A percentile compares a stretch with the other conserved stretches of the same genome.
phyloP scores from a whole-genome alignment of 2,329 filamentous ascomycete genomes.

The Trichoderma endophyticum region DNA sequence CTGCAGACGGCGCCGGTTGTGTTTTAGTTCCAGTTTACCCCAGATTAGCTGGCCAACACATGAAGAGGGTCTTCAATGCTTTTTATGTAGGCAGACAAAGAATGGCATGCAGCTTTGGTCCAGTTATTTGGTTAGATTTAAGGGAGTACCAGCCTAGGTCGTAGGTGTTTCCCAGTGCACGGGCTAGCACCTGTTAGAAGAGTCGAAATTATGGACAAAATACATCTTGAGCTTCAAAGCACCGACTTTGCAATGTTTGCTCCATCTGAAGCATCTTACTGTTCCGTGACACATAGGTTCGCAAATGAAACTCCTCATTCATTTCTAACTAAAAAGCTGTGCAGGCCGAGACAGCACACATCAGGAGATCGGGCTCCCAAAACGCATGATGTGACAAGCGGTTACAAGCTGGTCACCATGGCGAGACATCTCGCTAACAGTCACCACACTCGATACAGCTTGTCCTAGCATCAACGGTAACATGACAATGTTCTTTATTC shows the following conservation, averaged over 20 bases:
- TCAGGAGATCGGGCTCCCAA: neutral
- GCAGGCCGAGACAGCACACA: neutral
- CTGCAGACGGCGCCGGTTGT: neutral
- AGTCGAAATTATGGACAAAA: neutral
- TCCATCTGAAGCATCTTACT: neutral
- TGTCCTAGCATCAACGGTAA: neutral
- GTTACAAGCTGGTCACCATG: neutral
- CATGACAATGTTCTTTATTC: neutral
- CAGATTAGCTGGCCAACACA: neutral
- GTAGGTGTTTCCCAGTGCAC: neutral
- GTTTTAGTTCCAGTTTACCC: slow-evolving; percentile 6
- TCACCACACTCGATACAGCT: neutral
- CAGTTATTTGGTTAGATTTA: neutral
- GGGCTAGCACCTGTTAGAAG: neutral
- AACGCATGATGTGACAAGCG: neutral
- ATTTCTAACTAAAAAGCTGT: too few relatives aligned
- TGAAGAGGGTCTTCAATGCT: neutral
- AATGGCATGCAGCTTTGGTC: neutral
- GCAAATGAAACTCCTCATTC: neutral
- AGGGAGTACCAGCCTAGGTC: neutral
- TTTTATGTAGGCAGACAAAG: neutral
- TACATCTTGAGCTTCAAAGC: neutral
- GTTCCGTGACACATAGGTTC: neutral
- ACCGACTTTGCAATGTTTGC: neutral
- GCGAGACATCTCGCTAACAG: neutral